Conservation (phyloP, 768 basidiomycete genomes). For the Calocera cornea region DNA sequence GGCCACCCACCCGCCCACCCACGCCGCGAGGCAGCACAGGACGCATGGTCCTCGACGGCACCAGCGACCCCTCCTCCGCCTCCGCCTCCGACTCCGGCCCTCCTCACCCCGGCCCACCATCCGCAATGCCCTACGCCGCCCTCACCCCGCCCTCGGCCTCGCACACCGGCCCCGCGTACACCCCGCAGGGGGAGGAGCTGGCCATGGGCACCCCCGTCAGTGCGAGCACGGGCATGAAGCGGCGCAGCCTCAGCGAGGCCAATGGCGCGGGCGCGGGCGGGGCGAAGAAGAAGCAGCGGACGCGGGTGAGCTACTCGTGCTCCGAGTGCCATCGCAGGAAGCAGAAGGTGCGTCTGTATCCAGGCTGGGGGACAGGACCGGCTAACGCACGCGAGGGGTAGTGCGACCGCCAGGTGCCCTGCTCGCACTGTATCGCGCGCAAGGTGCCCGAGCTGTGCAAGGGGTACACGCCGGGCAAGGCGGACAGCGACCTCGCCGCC, state of each 20-base stretch:
- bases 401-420: conserved; percentile 78
- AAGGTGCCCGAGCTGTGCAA: conserved; percentile 82
- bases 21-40: no score
- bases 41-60: background rate
- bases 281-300: conserved; percentile 2
- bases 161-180: background rate
- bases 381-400: conserved; percentile 21
- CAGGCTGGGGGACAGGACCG: conserved; percentile 5
- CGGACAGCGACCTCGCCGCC: conserved; percentile 55
- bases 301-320: conserved; percentile 13
- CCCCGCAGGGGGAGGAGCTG: no score
- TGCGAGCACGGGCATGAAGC: background rate
- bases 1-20: no score
- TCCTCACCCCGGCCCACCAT: no score
- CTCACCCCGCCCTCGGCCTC: background rate
- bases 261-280: no score
- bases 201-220: background rate
- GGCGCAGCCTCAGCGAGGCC: background rate
- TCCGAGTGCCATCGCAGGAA: conserved; percentile 73
- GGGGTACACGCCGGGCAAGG: conserved; percentile 76
- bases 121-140: no score
- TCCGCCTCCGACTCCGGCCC: no score
- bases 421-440: conserved; percentile 61
- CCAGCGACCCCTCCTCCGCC: no score
- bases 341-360: conserved; percentile 47